Base-by-base conservation (phyloP, 306 rosid species). In the Mimosa pudica region DNA sequence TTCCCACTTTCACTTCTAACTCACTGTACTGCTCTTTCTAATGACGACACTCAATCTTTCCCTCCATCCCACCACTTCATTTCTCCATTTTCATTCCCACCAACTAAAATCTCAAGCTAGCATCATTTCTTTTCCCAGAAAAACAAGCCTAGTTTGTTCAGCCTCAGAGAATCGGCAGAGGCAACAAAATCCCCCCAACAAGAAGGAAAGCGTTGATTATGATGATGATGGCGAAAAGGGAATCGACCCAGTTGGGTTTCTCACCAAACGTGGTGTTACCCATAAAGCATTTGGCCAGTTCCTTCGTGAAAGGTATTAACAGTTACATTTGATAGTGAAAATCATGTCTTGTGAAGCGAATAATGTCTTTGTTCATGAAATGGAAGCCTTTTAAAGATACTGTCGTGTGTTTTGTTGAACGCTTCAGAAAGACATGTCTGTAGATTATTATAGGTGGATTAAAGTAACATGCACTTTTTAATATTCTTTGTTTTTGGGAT, bases 191-290 rank as follows among this genome's bases (percentile, higher is more conserved):
- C 76, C 61, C 20, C 60, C 51, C 8, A 81, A 83, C 81, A 82
- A 80, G 61, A 74, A 76, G 65, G 83, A 80, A 65, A 73, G 32
- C 51, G 81, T 38, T 5, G 32, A 85, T 0, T 97, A 88, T 70
- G 85, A 36, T 5, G 32, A 85, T 0, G 97, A 88, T 70, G 85
- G 42, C 18, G 95, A 88, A 44, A 91, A 87, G 78, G 95, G 97
- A 48, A 72, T 80, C 11, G 92, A 91, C 89, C 97, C 97, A 24
- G 98, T 85, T 75, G 98, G 98, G 8, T 92, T 95, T 80, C 96
- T 95, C 30, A 83, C 88, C 66, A 90, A 89, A 85, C 87, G 86
- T 51, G 97, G 93, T 72, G 84, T 95, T 89, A 81, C 95, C 79
- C 92, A 95, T 67, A 92, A 91, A 82, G 88, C 84, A 52, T 91